phyloP scores from a whole-genome alignment of 2,329 filamentous ascomycete genomes.

The Stachybotrys echinatus region DNA sequence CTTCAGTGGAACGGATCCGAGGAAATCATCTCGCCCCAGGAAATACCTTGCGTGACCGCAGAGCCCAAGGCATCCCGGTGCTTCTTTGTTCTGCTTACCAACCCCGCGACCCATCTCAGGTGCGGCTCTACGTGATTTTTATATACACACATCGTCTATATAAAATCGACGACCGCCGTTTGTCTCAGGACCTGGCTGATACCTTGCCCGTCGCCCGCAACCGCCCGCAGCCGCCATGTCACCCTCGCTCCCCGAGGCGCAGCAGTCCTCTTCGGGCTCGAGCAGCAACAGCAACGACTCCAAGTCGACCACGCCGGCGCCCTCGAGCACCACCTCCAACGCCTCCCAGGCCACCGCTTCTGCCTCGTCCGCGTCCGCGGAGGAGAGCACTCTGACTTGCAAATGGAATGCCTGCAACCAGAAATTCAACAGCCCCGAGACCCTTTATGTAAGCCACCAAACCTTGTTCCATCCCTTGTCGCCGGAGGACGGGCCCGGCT shows the following conservation, averaged over 20 bases:
- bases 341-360: slow-evolving; percentile 35
- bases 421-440: slow-evolving; percentile 52
- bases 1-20: background rate
- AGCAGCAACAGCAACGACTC: slow-evolving; percentile 40
- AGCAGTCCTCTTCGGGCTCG: slow-evolving; percentile 21
- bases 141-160: no score
- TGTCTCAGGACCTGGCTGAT: background rate
- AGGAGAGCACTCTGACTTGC: slow-evolving; percentile 51
- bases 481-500: no score
- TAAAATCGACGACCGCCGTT: background rate
- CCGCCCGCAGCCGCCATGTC: slow-evolving; percentile 19
- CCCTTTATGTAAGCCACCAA: slow-evolving; percentile 49
- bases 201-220: background rate
- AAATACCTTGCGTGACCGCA: background rate
- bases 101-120: no score
- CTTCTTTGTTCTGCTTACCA: background rate
- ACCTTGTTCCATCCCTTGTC: background rate
- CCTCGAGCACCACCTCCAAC: slow-evolving; percentile 42
- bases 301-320: slow-evolving; percentile 48
- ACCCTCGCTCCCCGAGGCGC: slow-evolving; percentile 21
- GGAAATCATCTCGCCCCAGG: background rate
- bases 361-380: slow-evolving; percentile 31
- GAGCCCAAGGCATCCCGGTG: background rate
- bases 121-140: no score
- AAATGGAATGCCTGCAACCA: slow-evolving; percentile 56